Percentiles rank a stretch among this genome's conserved stretches.
Conservation (phyloP, 495 filamentous ascomycete species). For the Penicillium simplicissimum region DNA sequence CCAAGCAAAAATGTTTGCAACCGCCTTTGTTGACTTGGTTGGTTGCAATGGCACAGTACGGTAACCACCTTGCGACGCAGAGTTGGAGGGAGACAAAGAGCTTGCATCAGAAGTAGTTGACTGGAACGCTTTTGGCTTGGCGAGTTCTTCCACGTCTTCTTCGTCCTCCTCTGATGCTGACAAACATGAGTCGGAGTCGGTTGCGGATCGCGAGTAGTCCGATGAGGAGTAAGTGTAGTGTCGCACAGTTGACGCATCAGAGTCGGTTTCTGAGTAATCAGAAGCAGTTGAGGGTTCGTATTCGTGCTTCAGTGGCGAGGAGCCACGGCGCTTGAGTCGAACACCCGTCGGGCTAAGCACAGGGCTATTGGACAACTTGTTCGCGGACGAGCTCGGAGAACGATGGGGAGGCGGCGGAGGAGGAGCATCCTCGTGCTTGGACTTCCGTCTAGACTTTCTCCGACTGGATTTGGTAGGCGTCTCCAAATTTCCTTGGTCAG, state of each 20-base stretch:
- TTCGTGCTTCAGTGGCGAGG: conserved; percentile 96
- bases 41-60: conserved; percentile 56
- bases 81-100: conserved; percentile 70
- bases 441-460: conserved; percentile 34
- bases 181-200: conserved; percentile 46
- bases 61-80: conserved; percentile 68
- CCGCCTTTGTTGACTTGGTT: conserved; percentile 60
- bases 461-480: conserved; percentile 38
- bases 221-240: conserved; percentile 50
- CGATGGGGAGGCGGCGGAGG: conserved; percentile 57
- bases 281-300: conserved; percentile 90
- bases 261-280: conserved; percentile 49
- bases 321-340: conserved; percentile 67
- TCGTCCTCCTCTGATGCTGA: conserved; percentile 51
- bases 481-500: conserved; percentile 26
- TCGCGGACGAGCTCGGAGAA: conserved; percentile 37
- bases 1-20: conserved; percentile 85
- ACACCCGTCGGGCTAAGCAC: conserved; percentile 44
- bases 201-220: conserved; percentile 43
- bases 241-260: conserved; percentile 53
- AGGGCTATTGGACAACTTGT: conserved; percentile 53
- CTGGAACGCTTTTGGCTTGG: conserved; percentile 23
- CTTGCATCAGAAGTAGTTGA: conserved; percentile 47
- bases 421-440: conserved; percentile 39
- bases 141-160: conserved; percentile 34